phyloP scores from a whole-genome alignment of 768 basidiomycete genomes.

The Lactarius hatsudake region DNA sequence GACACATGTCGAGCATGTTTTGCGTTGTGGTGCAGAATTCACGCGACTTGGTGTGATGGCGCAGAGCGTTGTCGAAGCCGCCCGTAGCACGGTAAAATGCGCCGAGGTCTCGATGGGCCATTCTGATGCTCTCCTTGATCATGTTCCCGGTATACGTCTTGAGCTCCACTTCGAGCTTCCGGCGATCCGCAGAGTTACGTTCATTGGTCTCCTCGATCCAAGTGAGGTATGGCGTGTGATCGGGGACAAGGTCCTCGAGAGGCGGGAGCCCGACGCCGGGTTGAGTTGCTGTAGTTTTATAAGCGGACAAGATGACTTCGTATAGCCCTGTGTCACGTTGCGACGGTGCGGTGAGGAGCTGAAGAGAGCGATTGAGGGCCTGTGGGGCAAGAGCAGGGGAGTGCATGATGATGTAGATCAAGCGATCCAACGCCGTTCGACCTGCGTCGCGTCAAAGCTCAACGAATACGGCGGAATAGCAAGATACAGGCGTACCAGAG shows the following conservation, averaged over 20 bases:
- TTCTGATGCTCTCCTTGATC: constrained; percentile 98
- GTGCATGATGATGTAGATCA: constrained; percentile 60
- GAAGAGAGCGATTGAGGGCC: constrained; percentile 64
- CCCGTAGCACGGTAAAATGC: constrained; percentile 73
- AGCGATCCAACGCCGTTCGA: constrained; percentile 71
- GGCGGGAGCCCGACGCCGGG: constrained; percentile 44
- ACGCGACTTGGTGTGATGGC: constrained; percentile 85
- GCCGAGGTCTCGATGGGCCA: constrained; percentile 88
- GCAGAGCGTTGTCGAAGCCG: constrained; percentile 66
- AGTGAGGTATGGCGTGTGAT: constrained; percentile 40
- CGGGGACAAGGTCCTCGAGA: constrained; percentile 47
- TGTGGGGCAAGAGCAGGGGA: constrained; percentile 71
- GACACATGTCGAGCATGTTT: constrained; percentile 92
- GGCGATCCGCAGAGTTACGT: constrained; percentile 68
- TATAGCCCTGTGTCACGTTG: constrained; percentile 68
- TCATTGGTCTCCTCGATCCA: constrained; percentile 72
- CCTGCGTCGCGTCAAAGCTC: constrained; percentile 41
- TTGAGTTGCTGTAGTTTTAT: constrained; percentile 44
- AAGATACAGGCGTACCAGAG: constrained; percentile 49
- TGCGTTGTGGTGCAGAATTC: constrained; percentile 90
- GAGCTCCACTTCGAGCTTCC: constrained; percentile 89
- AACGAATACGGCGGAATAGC: neutral
- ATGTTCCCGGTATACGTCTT: constrained; percentile 95
- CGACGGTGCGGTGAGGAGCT: constrained; percentile 49
- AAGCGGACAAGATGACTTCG: constrained; percentile 48